Percentiles rank a stretch among this genome's conserved stretches.
Evolutionary conservation across 352 stramenopile genomes (phyloP).

Genomic region (Peronospora farinosa): DNA sequence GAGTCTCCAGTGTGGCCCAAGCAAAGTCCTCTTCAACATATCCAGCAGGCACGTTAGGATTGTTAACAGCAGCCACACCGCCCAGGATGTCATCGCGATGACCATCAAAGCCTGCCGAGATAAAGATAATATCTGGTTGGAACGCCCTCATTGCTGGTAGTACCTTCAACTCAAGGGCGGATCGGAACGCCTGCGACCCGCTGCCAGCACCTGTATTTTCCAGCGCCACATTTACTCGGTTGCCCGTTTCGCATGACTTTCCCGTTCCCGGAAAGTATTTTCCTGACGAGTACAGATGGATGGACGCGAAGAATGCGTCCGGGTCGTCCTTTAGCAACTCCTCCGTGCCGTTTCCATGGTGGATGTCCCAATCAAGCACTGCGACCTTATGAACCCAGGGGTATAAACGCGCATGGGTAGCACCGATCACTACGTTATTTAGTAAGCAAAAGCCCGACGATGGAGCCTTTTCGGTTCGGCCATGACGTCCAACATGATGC

Average conservation of each 20-base stretch:
- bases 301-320: constrained; percentile 80
- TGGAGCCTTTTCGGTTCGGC: constrained; percentile 56
- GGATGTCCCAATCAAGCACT: constrained; percentile 98
- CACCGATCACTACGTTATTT: constrained; percentile 98
- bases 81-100: constrained; percentile 81
- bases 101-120: constrained; percentile 84
- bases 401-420: constrained; percentile 92
- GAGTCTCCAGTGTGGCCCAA: constrained; percentile 71
- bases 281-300: constrained; percentile 70
- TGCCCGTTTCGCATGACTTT: constrained; percentile 47
- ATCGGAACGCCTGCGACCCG: constrained; percentile 59
- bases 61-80: constrained; percentile 70
- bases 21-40: constrained; percentile 82
- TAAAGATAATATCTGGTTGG: constrained; percentile 79
- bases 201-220: constrained; percentile 61
- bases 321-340: constrained; percentile 76
- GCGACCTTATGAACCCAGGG: constrained; percentile 90
- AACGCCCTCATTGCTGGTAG: constrained; percentile 74
- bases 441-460: constrained; percentile 96
- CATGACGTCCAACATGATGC: constrained; percentile 87
- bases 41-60: constrained; percentile 63
- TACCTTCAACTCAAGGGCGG: constrained; percentile 50
- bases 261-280: constrained; percentile 79
- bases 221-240: constrained; percentile 74
- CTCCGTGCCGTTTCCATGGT: constrained; percentile 98